These are phyloP conservation scores for Coniosporium apollinis DNA, from an alignment of 495 filamentous ascomycete species.

Conservation along the genomic window DNA sequence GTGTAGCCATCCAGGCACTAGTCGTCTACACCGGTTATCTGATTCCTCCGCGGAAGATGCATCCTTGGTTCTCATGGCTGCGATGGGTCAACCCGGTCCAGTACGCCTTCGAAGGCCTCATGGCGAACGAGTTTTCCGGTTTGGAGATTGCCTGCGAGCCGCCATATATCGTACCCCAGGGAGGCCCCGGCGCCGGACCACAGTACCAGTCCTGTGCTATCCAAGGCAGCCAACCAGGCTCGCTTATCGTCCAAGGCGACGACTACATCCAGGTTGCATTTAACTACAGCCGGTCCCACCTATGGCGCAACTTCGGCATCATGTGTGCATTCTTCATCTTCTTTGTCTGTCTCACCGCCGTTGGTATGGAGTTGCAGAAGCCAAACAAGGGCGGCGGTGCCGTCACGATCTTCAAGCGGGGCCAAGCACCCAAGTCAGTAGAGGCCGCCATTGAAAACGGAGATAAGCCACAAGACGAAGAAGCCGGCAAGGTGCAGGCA, in stretches of 20 bases:
- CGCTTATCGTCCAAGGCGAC: conserved; percentile 30
- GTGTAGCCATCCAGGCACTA: conserved; percentile 41
- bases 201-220: conserved; percentile 40
- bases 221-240: conserved; percentile 37
- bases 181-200: conserved; percentile 38
- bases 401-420: conserved; percentile 51
- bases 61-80: conserved; percentile 68
- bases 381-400: conserved; percentile 55
- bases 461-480: conserved; percentile 29
- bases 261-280: conserved; percentile 38
- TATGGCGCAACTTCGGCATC: conserved; percentile 59
- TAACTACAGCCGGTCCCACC: conserved; percentile 37
- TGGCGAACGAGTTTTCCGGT: conserved; percentile 40
- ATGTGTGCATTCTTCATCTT: conserved; percentile 48
- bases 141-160: conserved; percentile 32
- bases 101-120: conserved; percentile 44
- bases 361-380: conserved; percentile 53
- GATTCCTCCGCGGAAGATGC: conserved; percentile 57
- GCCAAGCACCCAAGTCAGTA: conserved; percentile 38
- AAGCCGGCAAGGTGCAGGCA: conserved; percentile 24
- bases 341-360: conserved; percentile 38
- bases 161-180: conserved; percentile 31
- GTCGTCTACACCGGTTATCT: conserved; percentile 73
- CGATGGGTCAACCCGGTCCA: conserved; percentile 58
- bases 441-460: conserved; percentile 30